A percentile compares a stretch with the other conserved stretches of the same genome.
phyloP scores from a whole-genome alignment of 2,329 filamentous ascomycete species.

The Epichloe sp. region DNA sequence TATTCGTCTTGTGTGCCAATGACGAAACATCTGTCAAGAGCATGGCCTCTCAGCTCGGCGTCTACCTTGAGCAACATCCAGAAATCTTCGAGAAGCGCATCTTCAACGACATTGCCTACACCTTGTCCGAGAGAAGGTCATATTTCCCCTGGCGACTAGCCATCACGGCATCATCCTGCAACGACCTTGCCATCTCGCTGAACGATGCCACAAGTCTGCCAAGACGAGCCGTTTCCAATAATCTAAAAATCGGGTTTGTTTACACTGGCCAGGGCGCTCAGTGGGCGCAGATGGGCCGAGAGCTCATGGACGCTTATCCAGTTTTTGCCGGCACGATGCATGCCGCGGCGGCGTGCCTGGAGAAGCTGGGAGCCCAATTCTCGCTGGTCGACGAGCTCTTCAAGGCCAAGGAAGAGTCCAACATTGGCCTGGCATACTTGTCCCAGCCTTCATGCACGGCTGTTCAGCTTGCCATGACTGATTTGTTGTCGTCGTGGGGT shows the following conservation, averaged over 20 bases:
- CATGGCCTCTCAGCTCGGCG: conserved; percentile 18
- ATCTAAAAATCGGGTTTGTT: conserved; percentile 18
- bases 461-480: conserved; percentile 33
- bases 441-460: conserved; percentile 32
- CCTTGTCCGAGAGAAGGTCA: conserved; percentile 30
- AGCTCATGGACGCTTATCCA: conserved; percentile 21
- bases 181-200: conserved; percentile 30
- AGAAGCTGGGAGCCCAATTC: conserved; percentile 21
- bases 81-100: conserved; percentile 29
- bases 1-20: conserved; percentile 30
- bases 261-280: conserved; percentile 29
- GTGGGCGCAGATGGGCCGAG: conserved; percentile 24
- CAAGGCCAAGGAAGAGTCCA: conserved; percentile 19
- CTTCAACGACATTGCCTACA: conserved; percentile 35
- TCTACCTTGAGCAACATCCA: conserved; percentile 29
- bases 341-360: conserved; percentile 19
- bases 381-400: conserved; percentile 24
- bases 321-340: conserved; percentile 21
- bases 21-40: conserved; percentile 21
- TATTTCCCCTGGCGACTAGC: conserved; percentile 30
- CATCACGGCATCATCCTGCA: conserved; percentile 28
- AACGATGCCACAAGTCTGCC: conserved; percentile 17
- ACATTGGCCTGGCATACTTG: conserved; percentile 25
- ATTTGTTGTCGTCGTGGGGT: conserved; percentile 30
- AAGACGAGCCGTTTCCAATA: conserved; percentile 6